Evolutionary conservation across 2,329 filamentous ascomycete genomes (phyloP), one percentile per base, ranked within the genome.

Genomic region (Blastomyces emzantsi): DNA sequence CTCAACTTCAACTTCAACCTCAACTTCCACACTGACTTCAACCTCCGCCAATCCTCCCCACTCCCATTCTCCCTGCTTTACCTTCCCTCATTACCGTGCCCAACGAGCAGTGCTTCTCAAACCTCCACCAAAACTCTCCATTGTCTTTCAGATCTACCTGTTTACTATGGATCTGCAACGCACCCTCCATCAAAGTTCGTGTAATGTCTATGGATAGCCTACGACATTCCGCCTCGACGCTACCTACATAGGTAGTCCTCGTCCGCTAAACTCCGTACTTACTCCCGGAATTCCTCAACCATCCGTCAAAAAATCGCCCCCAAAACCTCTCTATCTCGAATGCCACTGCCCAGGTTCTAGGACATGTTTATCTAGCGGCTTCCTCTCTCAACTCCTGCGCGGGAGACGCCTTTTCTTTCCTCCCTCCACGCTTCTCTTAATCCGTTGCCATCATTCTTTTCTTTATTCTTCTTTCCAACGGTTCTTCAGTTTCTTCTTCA

Each of bases 161-260:
- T 25, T 59, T 25, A 43, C 28, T 41, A 57, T 61, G 60, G 60
- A 51, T 61, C 60, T 36, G 13, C 33, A 33, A 61, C 25, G 47
- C 30, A 39, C 22, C 33, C 45, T 41, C 15, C 30, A 61, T 47
- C 45, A 61, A 30, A 28, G 17, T n/a, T 39, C 60, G 47, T 61
- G 60, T 61, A 61, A 39, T 61, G 60, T 61, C 49, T 47, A 54
- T 33, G 60, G 60, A 61, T 61, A 61, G 45, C 60, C 22, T 28
- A 13, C 25, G 57, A 45, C 57, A 25, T 11, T 17, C 57, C 15
- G 11, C 57, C 41, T 47, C 41, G 41, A 33, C 41, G 22, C 57
- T 60, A 47, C 51, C 60, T 33, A 30, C 19, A 36, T 55, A 61
- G 60, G 60, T 39, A 43, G 60, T 36, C 28, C 17, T 47, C 60